phyloP scores from a whole-genome alignment of 2,329 filamentous ascomycete genomes.

The Phoma sp. region DNA sequence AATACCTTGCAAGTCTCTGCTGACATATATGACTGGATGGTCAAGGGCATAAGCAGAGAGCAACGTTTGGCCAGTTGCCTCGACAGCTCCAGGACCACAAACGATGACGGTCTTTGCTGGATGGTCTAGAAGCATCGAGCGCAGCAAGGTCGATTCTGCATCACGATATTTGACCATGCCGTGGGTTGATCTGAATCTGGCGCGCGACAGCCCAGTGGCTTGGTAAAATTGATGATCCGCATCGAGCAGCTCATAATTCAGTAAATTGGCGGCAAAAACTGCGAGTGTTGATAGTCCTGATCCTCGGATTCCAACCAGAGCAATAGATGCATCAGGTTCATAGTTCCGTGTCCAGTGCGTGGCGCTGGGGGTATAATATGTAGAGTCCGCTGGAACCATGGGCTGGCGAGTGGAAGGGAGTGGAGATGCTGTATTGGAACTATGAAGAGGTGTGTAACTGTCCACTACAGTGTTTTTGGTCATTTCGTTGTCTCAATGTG shows the following conservation, averaged over 20 bases:
- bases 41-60: background rate
- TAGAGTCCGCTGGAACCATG: background rate
- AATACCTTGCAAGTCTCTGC: background rate
- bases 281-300: conserved; percentile 1
- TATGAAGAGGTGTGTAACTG: too few relatives aligned
- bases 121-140: background rate
- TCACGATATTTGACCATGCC: background rate
- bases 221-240: conserved; percentile 2
- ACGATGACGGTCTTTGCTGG: background rate
- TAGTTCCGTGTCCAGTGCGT: background rate
- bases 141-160: background rate
- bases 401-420: background rate
- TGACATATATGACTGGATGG: conserved; percentile 1
- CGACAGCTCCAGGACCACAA: conserved; percentile 3
- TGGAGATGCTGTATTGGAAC: background rate
- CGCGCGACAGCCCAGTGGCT: background rate
- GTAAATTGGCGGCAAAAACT: background rate
- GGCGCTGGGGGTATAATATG: background rate
- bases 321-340: background rate
- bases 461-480: too few relatives aligned
- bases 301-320: background rate
- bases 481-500: too few relatives aligned
- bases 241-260: conserved; percentile 1
- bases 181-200: background rate
- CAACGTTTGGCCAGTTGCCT: background rate